Base-by-base conservation (phyloP, 805 yeast genomes). In the Saccharomycopsis oosterbeekiorum region DNA sequence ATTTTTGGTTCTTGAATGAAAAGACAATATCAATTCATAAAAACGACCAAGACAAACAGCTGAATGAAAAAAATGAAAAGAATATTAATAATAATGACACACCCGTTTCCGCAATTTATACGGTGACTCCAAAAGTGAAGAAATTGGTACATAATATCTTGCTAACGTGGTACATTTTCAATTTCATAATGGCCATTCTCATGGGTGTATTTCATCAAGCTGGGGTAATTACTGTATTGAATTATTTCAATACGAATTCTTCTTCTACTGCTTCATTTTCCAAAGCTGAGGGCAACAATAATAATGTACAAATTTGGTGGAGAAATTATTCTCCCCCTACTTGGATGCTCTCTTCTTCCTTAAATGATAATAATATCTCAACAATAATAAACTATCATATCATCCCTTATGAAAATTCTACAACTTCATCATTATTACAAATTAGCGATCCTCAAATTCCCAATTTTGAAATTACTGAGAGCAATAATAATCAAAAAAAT, bases 321-420 rank as follows among this genome's bases (percentile, higher is more conserved):
- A 84, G 90, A 70, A 90, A 97, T 0, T 94, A 93, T 67, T 81
- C 89, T 3, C 97, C 98, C 0, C 98, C 99, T 2, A 80, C 89
- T 4, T 94, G 97, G 96, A 70, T 93, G 61, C 74, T 86, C 14
- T 21, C 53, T 10, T 24, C 53, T 24, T 47, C 53, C 21, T 47
- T 6, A 21, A 14, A 47, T 47, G n/a, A 47, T 47, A 24, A 14
- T 54, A 4, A 60, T 0, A 63, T 67, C 14, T 58, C 74, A 29
- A 62, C 66, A 21, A 41, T 29, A 41, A 53, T 37, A 9, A 26
- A 19, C 19, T 43, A 19, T 19, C 41, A n/a, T 15, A 37, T 37
- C 26, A 42, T 41, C 58, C n/a, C 66, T 70, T 61, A 59, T 59
- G 60, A 58, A 21, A 58, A 63, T n/a, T 17, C 14, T n/a, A 71